Percentiles rank a stretch among this genome's conserved stretches.
These are phyloP conservation scores for Pestalotiopsis sp. DNA, from an alignment of 2,329 filamentous ascomycete species.

Conservation along the genomic window DNA sequence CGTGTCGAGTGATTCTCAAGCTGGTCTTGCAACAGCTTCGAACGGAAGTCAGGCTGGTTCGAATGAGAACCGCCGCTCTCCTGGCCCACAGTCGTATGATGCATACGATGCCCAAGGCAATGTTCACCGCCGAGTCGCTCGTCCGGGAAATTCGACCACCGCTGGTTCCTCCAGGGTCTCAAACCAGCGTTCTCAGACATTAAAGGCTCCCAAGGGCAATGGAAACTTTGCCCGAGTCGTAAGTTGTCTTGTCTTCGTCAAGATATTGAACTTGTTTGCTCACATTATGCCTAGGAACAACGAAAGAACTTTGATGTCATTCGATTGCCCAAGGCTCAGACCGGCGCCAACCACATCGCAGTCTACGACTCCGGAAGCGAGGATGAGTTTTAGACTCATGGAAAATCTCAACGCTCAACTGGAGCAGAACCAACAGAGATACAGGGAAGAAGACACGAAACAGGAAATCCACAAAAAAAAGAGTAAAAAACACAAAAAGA, in stretches of 20 bases:
- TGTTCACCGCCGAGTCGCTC: neutral
- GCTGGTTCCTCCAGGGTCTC: neutral
- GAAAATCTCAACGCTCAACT: neutral
- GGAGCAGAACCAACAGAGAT: neutral
- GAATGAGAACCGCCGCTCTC: neutral
- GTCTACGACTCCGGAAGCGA: slow-evolving; percentile 13
- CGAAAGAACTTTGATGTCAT: neutral
- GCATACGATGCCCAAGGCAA: slow-evolving; percentile 5
- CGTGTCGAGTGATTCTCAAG: slow-evolving; percentile 6
- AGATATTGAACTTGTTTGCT: too few species aligned
- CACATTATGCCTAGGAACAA: neutral
- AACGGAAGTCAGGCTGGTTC: neutral
- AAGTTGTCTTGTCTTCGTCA: neutral
- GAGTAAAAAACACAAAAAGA: neutral
- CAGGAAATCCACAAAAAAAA: neutral
- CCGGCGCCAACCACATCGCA: neutral
- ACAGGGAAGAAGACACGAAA: neutral
- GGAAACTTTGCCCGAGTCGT: neutral
- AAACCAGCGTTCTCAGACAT: neutral
- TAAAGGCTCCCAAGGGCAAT: neutral
- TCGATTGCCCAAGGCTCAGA: neutral
- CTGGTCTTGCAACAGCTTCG: neutral
- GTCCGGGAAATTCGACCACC: neutral
- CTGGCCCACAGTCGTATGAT: neutral
- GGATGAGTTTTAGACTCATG: neutral